Base-by-base conservation (phyloP, 1,139 yeast species). In the Taphrina pruni region DNA sequence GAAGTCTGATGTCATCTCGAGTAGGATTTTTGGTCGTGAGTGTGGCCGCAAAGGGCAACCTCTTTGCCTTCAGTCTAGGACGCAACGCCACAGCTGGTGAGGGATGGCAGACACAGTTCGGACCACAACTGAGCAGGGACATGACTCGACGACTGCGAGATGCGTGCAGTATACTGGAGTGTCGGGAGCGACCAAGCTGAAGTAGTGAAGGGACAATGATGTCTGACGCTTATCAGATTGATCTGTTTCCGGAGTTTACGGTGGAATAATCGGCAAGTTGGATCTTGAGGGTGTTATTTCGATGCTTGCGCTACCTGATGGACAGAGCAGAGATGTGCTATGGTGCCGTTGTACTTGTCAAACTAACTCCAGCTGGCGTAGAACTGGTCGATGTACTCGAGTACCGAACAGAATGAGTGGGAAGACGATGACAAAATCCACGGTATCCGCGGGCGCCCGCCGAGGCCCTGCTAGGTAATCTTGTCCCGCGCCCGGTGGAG, bases 41-140 rank as follows among this genome's bases (percentile, higher is more conserved):
- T 14, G 32, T 39, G 14, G 67, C 60, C n/a, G 55, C 67, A 21
- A 64, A 64, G 11, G 61, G 48, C 38, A 64, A 39, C 12, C 67
- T 54, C 39, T 55, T 64, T 41, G 67, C 67, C 46, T 55, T 64
- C 26, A 55, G 8, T 3, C 67, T 46, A 7, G 67, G 67, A 17
- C 67, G 60, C 26, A 64, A 55, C 45, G 60, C 61, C 26, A 64
- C 67, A 9, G 67, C 60, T 7, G 67, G 61, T 35, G 67, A 46
- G 7, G 67, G 67, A 55, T 64, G 67, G 45, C 67, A 64, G 67
- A 64, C 67, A 20, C 67, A 64, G 26, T 56, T 57, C 52, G 61
- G 67, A 32, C 67, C 67, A 58, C 67, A 64, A 39, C 67, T 64
- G 50, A 64, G 55, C 54, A 58, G 39, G n/a, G 54, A 50, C 54